Percentiles rank a stretch among this genome's conserved stretches.
Evolutionary conservation across 2,329 filamentous ascomycete species (phyloP).

Genomic region (Talaromyces albobiverticillius): DNA sequence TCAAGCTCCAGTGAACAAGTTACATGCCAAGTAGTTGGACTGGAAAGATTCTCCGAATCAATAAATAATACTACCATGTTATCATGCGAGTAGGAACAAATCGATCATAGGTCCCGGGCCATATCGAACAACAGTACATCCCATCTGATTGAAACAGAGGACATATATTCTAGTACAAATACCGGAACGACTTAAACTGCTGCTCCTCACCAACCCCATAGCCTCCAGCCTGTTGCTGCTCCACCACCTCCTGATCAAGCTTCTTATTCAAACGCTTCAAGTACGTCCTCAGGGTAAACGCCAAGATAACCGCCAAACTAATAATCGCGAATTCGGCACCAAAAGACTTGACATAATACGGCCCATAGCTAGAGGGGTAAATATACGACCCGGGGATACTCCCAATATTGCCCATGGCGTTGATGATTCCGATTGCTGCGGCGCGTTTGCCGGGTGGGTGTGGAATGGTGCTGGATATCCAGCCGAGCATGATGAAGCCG

Average conservation of each 20-base stretch:
- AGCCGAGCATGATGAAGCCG: slow-evolving; percentile 37
- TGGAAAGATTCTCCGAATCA: too few relatives aligned
- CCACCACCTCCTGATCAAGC: slow-evolving; percentile 56
- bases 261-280: slow-evolving; percentile 66
- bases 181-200: neutral
- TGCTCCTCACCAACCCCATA: neutral
- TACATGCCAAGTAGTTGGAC: too few relatives aligned
- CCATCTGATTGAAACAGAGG: too few relatives aligned
- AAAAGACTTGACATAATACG: slow-evolving; percentile 27
- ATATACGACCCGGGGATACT: slow-evolving; percentile 70
- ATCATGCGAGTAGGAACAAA: too few relatives aligned
- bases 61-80: too few relatives aligned
- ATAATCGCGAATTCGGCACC: neutral
- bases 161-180: neutral
- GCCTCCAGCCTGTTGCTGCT: slow-evolving; percentile 27
- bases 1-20: too few relatives aligned
- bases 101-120: too few relatives aligned
- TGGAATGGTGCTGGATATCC: slow-evolving; percentile 34
- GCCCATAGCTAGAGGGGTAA: slow-evolving; percentile 53
- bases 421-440: slow-evolving; percentile 35
- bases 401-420: slow-evolving; percentile 42
- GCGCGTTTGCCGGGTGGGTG: slow-evolving; percentile 40
- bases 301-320: slow-evolving; percentile 59
- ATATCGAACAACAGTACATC: too few relatives aligned
- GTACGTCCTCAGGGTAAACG: slow-evolving; percentile 61